Percentiles rank a stretch among this genome's conserved stretches.
Conservation (phyloP, 1,139 yeast genomes). For the Arxiozyma heterogenica region DNA sequence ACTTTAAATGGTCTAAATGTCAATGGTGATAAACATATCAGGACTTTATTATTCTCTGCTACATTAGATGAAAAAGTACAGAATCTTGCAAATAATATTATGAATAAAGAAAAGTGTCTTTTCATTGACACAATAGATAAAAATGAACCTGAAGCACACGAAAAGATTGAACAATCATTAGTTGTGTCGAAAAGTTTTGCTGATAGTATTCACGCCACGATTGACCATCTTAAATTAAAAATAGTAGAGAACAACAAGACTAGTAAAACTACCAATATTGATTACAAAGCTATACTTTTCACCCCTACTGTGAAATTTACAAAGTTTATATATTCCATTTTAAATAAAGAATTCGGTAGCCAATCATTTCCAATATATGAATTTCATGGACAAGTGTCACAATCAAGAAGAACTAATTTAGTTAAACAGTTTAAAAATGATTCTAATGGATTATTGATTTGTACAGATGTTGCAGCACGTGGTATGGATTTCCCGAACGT, state of each 20-base stretch:
- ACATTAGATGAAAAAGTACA: slow-evolving; percentile 67
- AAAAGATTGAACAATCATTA: slow-evolving; percentile 62
- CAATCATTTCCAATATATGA: slow-evolving; percentile 24
- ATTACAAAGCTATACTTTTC: slow-evolving; percentile 71
- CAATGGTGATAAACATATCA: slow-evolving; percentile 33
- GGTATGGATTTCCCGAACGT: slow-evolving; percentile 92
- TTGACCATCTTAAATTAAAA: slow-evolving; percentile 39
- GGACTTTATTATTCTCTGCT: slow-evolving; percentile 77
- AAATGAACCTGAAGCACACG: slow-evolving; percentile 69
- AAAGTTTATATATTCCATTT: slow-evolving; percentile 41
- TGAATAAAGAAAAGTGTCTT: slow-evolving; percentile 49
- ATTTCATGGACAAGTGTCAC: slow-evolving; percentile 69
- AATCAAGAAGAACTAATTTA: slow-evolving; percentile 30
- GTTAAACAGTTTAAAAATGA: slow-evolving; percentile 28
- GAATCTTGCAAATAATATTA: slow-evolving; percentile 53
- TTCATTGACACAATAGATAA: slow-evolving; percentile 70
- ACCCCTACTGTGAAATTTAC: slow-evolving; percentile 70
- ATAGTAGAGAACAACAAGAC: slow-evolving; percentile 13
- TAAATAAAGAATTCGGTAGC: slow-evolving; percentile 28
- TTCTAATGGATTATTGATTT: slow-evolving; percentile 52
- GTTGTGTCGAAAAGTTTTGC: slow-evolving; percentile 41
- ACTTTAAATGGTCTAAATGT: slow-evolving; percentile 37
- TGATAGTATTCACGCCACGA: slow-evolving; percentile 45
- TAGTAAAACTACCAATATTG: not conserved
- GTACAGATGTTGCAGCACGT: slow-evolving; percentile 93